These are phyloP conservation scores for Geoglossum glabrum DNA, from an alignment of 495 filamentous ascomycete species.

Conservation along the genomic window DNA sequence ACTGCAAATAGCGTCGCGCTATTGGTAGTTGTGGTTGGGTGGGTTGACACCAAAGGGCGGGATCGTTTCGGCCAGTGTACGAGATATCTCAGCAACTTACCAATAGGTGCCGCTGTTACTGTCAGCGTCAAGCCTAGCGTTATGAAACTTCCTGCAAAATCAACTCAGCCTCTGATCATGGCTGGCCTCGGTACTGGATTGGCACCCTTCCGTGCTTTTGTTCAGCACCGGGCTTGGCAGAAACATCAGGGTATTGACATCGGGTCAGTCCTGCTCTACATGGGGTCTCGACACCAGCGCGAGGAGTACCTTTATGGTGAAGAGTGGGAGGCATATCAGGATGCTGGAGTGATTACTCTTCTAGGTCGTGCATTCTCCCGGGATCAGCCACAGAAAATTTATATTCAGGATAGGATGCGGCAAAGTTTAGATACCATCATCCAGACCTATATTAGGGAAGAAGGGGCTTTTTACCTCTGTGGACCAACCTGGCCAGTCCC, in stretches of 20 bases:
- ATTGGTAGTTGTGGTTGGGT: constrained; percentile 94
- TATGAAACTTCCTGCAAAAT: constrained; percentile 79
- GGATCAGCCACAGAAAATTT: constrained; percentile 95
- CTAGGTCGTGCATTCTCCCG: constrained; percentile 89
- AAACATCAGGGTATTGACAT: constrained; percentile 89
- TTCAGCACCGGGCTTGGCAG: constrained; percentile 94
- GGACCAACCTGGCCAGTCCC: constrained; percentile 97
- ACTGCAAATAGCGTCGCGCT: constrained; percentile 71
- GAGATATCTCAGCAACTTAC: constrained; percentile 58
- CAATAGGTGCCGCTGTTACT: constrained; percentile 55
- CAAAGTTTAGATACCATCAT: constrained; percentile 71
- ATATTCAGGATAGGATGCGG: constrained; percentile 96
- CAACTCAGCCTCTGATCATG: constrained; percentile 90
- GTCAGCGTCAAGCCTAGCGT: constrained; percentile 93
- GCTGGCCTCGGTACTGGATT: constrained; percentile 96
- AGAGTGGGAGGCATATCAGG: constrained; percentile 97
- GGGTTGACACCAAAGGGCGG: constrained; percentile 74
- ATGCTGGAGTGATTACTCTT: constrained; percentile 83
- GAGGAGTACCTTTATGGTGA: constrained; percentile 99
- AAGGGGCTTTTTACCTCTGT: constrained; percentile 89
- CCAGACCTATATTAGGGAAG: constrained; percentile 69
- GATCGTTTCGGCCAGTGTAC: constrained; percentile 87
- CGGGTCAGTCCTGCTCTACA: constrained; percentile 82
- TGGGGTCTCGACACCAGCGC: constrained; percentile 88
- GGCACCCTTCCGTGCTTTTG: constrained; percentile 92